Evolutionary conservation across 2,329 filamentous ascomycete species (phyloP), one percentile per base, ranked within the genome.

Genomic region (Aureobasidium zeae): DNA sequence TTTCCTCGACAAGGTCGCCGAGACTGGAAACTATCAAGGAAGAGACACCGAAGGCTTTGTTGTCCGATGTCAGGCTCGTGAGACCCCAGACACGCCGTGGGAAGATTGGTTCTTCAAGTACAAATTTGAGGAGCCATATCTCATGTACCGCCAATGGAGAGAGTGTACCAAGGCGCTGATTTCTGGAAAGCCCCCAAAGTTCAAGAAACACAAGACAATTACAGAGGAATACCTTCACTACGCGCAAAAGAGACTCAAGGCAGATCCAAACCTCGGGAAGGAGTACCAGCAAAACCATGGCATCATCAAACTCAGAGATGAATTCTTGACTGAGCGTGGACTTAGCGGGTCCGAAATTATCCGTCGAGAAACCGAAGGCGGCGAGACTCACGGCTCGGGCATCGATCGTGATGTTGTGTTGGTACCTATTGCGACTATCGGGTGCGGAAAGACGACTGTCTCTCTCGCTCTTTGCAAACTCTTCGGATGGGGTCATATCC

Each of bases 51-150:
- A 98, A 64, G 91, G 91, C 3, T 98, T 98, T 55, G 91, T 98
- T 46, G 83, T 98, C 53, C 81, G 91, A 45, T 96, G 91, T 49
- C 73, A 85, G 78, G 67, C 79, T 70, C 69, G 70, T 58, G 63
- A 77, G 20, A 67, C 69, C 0, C 66, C 63, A 1, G 59, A 61
- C 11, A 62, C 61, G 2, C 73, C 76, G 0, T 91, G 80, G 60
- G 67, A 76, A n/a, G 88, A 98, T 61, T 98, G 91, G 91, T 98
- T 98, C 65, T 98, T 98, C 79, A 98, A 98, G 65, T 98, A 88
- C 76, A 98, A 98, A 67, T 98, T 98, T 48, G 91, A 98, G 58
- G 91, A 98, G 66, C 91, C 91, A 0, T 98, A 98, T 60, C 69
- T 98, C 48, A 93, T 98, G 86, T 98, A 96, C 65, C 80, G 91